Evolutionary conservation across 2,329 filamentous ascomycete species (phyloP), one percentile per base, ranked within the genome.

Genomic region (Phaeosphaeriaceae sp.): DNA sequence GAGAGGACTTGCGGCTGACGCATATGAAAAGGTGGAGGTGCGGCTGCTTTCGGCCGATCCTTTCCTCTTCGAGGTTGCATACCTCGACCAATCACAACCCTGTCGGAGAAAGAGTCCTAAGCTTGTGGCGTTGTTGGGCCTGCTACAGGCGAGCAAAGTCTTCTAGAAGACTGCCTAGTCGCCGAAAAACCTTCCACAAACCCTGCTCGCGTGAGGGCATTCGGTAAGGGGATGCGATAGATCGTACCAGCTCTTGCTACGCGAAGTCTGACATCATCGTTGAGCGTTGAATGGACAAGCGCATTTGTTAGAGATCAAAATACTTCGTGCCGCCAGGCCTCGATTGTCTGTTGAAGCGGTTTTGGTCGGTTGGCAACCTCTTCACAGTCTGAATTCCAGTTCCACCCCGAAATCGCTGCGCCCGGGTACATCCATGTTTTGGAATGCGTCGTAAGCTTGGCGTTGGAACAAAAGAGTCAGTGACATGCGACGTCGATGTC

Each of bases 1-100:
- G 65, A 61, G 46, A 41, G 15, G 36, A 50, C 61, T 61, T 62
- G 66, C 59, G 62, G 59, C 57, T 69, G 68, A 72, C 65, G 67
- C 66, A 61, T 56, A 65, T 61, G 59, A 56, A 67, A 67, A 69
- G 68, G 67, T 66, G 62, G 63, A 67, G 68, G 68, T 68, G 66
- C 65, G 68, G 69, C 67, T 64, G 63, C 61, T 67, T 62, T 55
- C 68, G 63, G 64, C 42, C 53, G 52, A 61, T 57, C 60, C 44
- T 67, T 67, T 31, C 61, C 60, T 42, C n/a, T 57, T 63, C 44
- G 27, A 61, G 66, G 51, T 53, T 36, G 41, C 36, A 11, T 31
- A 44, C 1, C 6, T 22, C n/a, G 24, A 24, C 63, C 59, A 66
- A 66, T 66, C 51, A 65, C 13, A 27, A 17, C 9, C 13, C 2